Conservation (phyloP, 352 stramenopile species). For the Nothophytophthora sp. region DNA sequence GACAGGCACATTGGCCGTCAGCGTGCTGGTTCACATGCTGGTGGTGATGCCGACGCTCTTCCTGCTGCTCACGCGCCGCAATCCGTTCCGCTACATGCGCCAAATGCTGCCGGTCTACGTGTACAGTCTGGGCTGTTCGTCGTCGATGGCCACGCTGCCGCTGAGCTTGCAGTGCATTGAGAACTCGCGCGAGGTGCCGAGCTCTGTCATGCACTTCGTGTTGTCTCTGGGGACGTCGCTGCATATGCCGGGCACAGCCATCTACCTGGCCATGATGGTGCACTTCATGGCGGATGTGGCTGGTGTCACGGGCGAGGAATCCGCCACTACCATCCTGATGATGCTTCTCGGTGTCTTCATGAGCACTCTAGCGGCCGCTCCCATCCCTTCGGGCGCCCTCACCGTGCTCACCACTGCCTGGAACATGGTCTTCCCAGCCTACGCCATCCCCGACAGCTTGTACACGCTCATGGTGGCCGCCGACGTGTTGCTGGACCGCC, state of each 20-base stretch:
- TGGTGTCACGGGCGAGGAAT: slow-evolving; percentile 38
- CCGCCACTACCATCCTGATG: slow-evolving; percentile 36
- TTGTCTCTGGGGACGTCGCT: slow-evolving; percentile 66
- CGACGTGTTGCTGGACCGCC: slow-evolving; percentile 73
- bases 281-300: slow-evolving; percentile 72
- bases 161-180: slow-evolving; percentile 69
- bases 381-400: slow-evolving; percentile 56
- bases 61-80: slow-evolving; percentile 53
- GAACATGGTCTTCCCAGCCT: slow-evolving; percentile 61
- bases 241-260: slow-evolving; percentile 76
- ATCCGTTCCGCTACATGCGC: slow-evolving; percentile 74
- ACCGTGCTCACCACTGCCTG: slow-evolving; percentile 72
- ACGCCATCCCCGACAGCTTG: slow-evolving; percentile 50
- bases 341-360: slow-evolving; percentile 64
- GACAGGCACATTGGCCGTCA: slow-evolving; percentile 37
- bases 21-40: slow-evolving; percentile 60
- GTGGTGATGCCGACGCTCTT: slow-evolving; percentile 66
- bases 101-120: slow-evolving; percentile 73
- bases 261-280: slow-evolving; percentile 75
- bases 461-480: slow-evolving; percentile 66
- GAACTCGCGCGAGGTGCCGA: slow-evolving; percentile 47
- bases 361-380: slow-evolving; percentile 57
- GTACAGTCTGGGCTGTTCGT: slow-evolving; percentile 72
- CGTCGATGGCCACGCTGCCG: slow-evolving; percentile 70
- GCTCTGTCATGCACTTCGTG: slow-evolving; percentile 71